Evolutionary conservation across 2,329 filamentous ascomycete genomes (phyloP).

Genomic region (Diaporthe vaccinii): DNA sequence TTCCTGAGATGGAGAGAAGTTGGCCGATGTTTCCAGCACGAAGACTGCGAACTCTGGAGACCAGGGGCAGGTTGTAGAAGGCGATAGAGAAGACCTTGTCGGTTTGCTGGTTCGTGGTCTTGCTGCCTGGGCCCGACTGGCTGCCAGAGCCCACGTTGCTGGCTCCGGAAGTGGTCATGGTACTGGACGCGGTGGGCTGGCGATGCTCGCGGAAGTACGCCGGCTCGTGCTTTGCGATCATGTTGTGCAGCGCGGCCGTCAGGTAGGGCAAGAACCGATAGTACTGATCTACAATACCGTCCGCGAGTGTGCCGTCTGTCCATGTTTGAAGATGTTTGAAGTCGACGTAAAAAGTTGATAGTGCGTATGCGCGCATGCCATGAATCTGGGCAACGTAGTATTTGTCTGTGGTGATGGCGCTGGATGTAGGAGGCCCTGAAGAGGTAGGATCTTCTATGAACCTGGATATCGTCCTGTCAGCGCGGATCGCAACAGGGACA

Average conservation of each 20-base stretch:
- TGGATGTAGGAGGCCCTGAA: conserved; percentile 75
- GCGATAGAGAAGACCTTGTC: conserved; percentile 95
- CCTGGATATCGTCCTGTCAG: conserved; percentile 50
- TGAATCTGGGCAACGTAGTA: conserved; percentile 90
- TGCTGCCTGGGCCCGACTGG: conserved; percentile 76
- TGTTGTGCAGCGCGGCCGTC: conserved; percentile 87
- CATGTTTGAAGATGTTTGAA: conserved; percentile 85
- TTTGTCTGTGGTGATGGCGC: conserved; percentile 80
- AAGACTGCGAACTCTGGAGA: conserved; percentile 87
- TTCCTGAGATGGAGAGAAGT: conserved; percentile 94
- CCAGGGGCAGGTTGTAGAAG: conserved; percentile 92
- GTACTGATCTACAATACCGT: conserved; percentile 90
- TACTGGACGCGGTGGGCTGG: conserved; percentile 83
- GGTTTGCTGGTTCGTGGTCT: conserved; percentile 92
- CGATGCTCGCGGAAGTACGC: conserved; percentile 94
- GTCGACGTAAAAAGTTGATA: conserved; percentile 91
- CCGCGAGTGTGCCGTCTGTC: conserved; percentile 84
- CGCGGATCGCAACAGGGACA: background rate
- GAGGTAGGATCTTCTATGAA: conserved; percentile 78
- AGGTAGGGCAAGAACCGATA: conserved; percentile 96
- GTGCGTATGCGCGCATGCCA: conserved; percentile 77
- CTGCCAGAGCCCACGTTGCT: conserved; percentile 73
- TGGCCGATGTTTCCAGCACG: conserved; percentile 93
- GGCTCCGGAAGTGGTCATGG: conserved; percentile 76
- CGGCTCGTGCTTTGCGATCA: conserved; percentile 95